Evolutionary conservation across 257 asterid genomes (phyloP).

Genomic region (Jaltomata sinuosa): DNA sequence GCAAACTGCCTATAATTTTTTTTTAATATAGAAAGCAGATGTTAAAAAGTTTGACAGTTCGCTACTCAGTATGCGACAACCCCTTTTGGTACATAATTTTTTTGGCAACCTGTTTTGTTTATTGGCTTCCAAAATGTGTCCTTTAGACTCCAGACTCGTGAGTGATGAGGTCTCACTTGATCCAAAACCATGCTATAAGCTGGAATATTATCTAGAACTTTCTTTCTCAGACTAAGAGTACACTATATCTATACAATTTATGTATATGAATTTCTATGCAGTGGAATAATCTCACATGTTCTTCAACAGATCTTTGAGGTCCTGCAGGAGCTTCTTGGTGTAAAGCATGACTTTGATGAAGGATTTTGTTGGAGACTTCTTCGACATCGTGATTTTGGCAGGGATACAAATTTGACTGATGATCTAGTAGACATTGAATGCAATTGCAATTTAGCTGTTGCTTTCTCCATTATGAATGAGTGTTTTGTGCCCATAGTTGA

Average conservation of each 20-base stretch:
- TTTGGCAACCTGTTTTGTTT: no score
- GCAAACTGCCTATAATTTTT: no score
- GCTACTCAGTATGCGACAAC: no score
- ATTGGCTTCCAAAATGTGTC: background rate
- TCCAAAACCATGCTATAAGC: background rate
- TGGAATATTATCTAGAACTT: background rate
- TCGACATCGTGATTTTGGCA: constrained; percentile 36
- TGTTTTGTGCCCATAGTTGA: constrained; percentile 28
- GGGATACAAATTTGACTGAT: constrained; percentile 21
- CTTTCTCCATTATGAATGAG: constrained; percentile 24
- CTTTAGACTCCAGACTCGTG: no score
- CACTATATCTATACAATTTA: background rate
- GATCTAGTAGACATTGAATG: constrained; percentile 20
- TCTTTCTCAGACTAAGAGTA: background rate
- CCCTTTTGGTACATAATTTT: no score
- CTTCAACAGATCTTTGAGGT: constrained; percentile 48
- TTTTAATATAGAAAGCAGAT: no score
- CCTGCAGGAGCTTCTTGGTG: constrained; percentile 63
- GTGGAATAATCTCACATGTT: constrained; percentile 19
- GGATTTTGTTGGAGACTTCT: constrained; percentile 76
- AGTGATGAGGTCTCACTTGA: background rate
- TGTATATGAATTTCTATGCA: background rate
- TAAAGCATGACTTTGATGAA: constrained; percentile 55
- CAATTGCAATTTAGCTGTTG: constrained; percentile 26
- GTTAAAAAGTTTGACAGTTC: no score